Evolutionary conservation across 208 protist species (phyloP).

Genomic region (Herpetomonas samuelpessoai): DNA sequence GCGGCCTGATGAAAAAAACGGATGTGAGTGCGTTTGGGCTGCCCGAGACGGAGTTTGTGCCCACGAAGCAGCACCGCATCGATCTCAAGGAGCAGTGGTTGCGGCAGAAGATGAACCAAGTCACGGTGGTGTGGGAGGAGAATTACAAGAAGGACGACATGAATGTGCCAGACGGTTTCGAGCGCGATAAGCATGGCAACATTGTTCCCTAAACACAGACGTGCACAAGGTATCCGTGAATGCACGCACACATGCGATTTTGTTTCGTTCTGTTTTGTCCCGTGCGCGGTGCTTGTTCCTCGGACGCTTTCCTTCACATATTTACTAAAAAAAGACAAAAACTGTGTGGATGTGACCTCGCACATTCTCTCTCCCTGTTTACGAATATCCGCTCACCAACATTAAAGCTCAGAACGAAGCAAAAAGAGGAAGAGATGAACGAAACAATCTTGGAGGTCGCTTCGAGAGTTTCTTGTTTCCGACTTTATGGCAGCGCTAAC

Average conservation of each 20-base stretch:
- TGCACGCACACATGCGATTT: background rate
- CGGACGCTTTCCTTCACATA: too few relatives aligned
- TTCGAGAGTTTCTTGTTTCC: too few relatives aligned
- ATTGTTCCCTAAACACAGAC: background rate
- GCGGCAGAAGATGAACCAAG: constrained; percentile 76
- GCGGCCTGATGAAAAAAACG: constrained; percentile 79
- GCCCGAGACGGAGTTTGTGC: constrained; percentile 80
- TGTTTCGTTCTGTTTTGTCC: too few relatives aligned
- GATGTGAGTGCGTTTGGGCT: constrained; percentile 74
- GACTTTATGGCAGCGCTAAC: too few relatives aligned
- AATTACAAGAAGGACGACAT: constrained; percentile 75
- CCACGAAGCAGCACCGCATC: constrained; percentile 64
- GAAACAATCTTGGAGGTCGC: too few relatives aligned
- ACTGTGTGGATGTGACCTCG: too few relatives aligned
- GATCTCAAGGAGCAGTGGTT: constrained; percentile 76
- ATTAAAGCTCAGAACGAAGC: too few relatives aligned
- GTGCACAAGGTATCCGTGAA: background rate
- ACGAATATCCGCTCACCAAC: too few relatives aligned
- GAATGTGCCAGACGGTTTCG: constrained; percentile 65
- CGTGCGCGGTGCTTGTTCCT: too few relatives aligned
- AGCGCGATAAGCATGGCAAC: constrained; percentile 24
- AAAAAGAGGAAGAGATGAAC: too few relatives aligned
- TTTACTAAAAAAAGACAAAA: too few relatives aligned
- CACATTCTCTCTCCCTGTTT: too few relatives aligned
- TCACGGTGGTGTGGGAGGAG: constrained; percentile 64